A percentile compares a stretch with the other conserved stretches of the same genome.
These are phyloP conservation scores for Dothideomycetes sp. DNA, from an alignment of 2,329 filamentous ascomycete species.

Conservation along the genomic window DNA sequence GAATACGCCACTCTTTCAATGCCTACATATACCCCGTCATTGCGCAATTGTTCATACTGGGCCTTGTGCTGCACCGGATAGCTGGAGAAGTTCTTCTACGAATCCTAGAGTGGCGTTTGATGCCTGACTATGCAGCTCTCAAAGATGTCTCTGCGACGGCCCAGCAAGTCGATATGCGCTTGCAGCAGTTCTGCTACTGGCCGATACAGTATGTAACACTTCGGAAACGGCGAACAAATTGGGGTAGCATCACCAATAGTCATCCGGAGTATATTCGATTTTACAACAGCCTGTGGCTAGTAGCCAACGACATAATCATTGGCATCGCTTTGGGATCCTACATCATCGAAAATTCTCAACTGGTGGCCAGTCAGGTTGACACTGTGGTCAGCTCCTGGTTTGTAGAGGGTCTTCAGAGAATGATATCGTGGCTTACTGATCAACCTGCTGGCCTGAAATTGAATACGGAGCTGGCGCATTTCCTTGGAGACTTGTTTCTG, in stretches of 20 bases:
- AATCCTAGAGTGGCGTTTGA: slow-evolving; percentile 73
- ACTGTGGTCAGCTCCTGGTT: slow-evolving; percentile 69
- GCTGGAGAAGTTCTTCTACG: slow-evolving; percentile 68
- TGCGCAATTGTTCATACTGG: slow-evolving; percentile 59
- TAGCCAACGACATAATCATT: slow-evolving; percentile 97
- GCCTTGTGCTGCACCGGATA: slow-evolving; percentile 68
- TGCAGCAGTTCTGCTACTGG: slow-evolving; percentile 99
- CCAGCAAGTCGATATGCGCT: slow-evolving; percentile 90
- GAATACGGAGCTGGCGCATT: slow-evolving; percentile 86
- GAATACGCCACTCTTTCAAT: slow-evolving; percentile 59
- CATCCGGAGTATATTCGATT: slow-evolving; percentile 98
- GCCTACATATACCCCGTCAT: slow-evolving; percentile 70
- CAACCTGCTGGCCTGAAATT: slow-evolving; percentile 92
- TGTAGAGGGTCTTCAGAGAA: slow-evolving; percentile 74
- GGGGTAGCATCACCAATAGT: slow-evolving; percentile 89
- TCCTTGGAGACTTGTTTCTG: slow-evolving; percentile 86
- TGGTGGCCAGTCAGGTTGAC: slow-evolving; percentile 72
- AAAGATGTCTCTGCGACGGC: slow-evolving; percentile 96
- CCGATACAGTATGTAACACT: slow-evolving; percentile 91
- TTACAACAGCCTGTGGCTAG: slow-evolving; percentile 97
- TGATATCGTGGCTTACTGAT: slow-evolving; percentile 91
- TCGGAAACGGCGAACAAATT: slow-evolving; percentile 78
- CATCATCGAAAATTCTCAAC: slow-evolving; percentile 86
- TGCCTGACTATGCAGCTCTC: slow-evolving; percentile 68
- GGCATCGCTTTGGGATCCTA: slow-evolving; percentile 93